A percentile compares a stretch with the other conserved stretches of the same genome.
These are phyloP conservation scores for Aristolochia contorta DNA, from an alignment of 164 flowering plant genomes.

Conservation along the genomic window DNA sequence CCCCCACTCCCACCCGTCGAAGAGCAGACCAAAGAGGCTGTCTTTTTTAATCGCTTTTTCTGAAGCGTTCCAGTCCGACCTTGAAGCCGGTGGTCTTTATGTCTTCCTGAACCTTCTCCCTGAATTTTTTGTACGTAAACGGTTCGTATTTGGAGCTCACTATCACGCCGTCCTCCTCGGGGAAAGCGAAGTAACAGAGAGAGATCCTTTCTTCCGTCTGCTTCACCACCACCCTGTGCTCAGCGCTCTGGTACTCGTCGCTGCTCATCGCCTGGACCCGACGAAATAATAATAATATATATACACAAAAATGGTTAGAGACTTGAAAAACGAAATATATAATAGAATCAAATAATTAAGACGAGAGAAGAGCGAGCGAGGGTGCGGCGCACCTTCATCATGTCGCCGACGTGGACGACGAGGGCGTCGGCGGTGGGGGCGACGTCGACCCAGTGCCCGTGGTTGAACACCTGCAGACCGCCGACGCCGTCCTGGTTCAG, in stretches of 20 bases:
- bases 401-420: conserved; percentile 65
- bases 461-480: conserved; percentile 50
- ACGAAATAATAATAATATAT: no score
- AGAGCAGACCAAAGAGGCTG: no score
- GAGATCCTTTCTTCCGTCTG: conserved; percentile 40
- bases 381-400: conserved; percentile 55
- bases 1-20: no score
- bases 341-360: no score
- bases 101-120: conserved; percentile 45
- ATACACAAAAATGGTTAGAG: no score
- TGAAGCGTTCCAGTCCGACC: conserved; percentile 39
- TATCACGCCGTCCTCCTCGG: conserved; percentile 32
- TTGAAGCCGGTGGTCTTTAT: conserved; percentile 36
- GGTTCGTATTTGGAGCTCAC: conserved; percentile 50
- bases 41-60: no score
- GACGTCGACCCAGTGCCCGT: conserved; percentile 36
- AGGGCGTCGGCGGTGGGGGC: conserved; percentile 35
- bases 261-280: conserved; percentile 44
- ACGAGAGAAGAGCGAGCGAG: no score
- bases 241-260: conserved; percentile 50
- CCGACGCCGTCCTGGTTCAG: conserved; percentile 43
- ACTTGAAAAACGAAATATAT: no score
- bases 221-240: conserved; percentile 48
- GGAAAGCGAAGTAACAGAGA: conserved; percentile 64
- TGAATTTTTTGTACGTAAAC: conserved; percentile 51